phyloP scores from a whole-genome alignment of 345 rosid genomes.

The Dipteronia dyeriana region DNA sequence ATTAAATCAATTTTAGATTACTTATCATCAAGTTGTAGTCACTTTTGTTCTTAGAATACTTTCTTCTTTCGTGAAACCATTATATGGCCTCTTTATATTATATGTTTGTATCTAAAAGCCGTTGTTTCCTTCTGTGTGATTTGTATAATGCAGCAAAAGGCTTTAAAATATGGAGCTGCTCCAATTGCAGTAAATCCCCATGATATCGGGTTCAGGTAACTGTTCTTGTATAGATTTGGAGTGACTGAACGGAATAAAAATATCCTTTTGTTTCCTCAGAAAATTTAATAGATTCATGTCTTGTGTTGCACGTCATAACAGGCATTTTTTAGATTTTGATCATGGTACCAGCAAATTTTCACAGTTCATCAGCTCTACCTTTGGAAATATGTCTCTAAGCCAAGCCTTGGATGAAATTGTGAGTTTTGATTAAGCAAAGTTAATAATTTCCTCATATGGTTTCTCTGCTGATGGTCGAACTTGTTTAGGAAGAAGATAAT shows the following conservation, averaged over 20 bases:
- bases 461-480: not conserved
- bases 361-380: conserved; percentile 45
- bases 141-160: conserved; percentile 57
- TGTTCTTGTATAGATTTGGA: conserved; percentile 12
- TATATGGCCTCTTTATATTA: not conserved
- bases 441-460: not conserved
- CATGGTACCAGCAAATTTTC: conserved; percentile 36
- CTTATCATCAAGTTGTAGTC: conserved; percentile 11
- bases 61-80: not conserved
- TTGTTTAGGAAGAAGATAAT: not conserved
- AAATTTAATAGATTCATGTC: conserved; percentile 9
- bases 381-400: conserved; percentile 47
- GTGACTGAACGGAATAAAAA: not conserved
- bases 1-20: not conserved
- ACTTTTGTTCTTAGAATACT: not conserved
- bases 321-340: conserved; percentile 36
- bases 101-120: not conserved
- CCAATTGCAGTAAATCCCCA: conserved; percentile 43
- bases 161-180: conserved; percentile 68
- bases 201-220: conserved; percentile 44
- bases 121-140: not conserved
- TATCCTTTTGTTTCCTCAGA: not conserved
- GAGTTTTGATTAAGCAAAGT: conserved; percentile 26
- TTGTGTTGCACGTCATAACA: conserved; percentile 14
- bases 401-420: conserved; percentile 69